Evolutionary conservation across 805 yeast genomes (phyloP), one percentile per base, ranked within the genome.

Genomic region (Candida khao-thaluensis): DNA sequence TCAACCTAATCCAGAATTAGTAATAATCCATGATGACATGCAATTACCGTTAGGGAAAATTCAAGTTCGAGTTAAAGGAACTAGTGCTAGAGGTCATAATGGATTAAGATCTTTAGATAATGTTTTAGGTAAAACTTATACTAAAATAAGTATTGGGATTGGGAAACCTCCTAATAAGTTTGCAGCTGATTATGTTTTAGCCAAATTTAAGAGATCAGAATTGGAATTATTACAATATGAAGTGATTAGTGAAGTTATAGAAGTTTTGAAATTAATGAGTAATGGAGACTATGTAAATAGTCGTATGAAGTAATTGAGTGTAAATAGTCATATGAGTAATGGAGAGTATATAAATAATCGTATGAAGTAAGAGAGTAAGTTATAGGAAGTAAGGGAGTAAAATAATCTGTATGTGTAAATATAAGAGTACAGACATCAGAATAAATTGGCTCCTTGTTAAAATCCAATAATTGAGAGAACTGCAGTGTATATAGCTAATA

Each of bases 21-120:
- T 88, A 1, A 74, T 88, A 0, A 51, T 89, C 1, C 95, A 86
- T 54, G 97, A 90, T 56, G 97, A 90, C 48, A 56, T 89, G 31
- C 82, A 79, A 43, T 55, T 81, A 10, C 75, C 74, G 0, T 48
- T 81, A 3, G 96, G 97, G 0, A 74, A 77, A 38, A 65, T 80
- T 15, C 83, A 83, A 50, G 56, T 83, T 1, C 68, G 91, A 33
- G 66, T 63, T 12, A 81, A 79, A 10, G 74, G 77, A 1, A 69
- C 82, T 0, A 76, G 86, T 30, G 71, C 80, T 11, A 67, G 93
- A 31, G 96, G 96, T 0, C 98, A 90, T 52, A 88, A 87, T 53
- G 97, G 96, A 0, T 66, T 90, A 18, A 72, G 73, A 44, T 76
- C 83, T 28, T 72, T 90, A 3, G 73, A 72, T 30, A 47, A 57